Evolutionary conservation across 805 yeast species (phyloP), one percentile per base, ranked within the genome.

Genomic region (Metschnikowia picachoensis): DNA sequence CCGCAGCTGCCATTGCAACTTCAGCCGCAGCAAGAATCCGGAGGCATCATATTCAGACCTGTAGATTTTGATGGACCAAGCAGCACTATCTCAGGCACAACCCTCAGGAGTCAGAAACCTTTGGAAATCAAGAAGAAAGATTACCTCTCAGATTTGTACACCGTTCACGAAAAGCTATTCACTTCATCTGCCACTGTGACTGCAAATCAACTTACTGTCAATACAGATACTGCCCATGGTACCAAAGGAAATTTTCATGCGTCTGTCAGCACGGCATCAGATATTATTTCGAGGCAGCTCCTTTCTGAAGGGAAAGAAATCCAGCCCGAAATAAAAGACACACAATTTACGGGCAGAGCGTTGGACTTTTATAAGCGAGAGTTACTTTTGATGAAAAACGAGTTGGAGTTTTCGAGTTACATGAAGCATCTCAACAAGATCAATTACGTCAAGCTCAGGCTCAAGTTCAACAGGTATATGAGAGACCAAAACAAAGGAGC

Each of bases 361-460:
- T 39, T 74, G 12, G 76, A 75, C 33, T 80, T 73, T 52, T 80
- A 77, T 48, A 78, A 78, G 44, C 67, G 87, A 46, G 87, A 84
- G 55, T 63, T 82, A 13, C 59, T 83, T 44, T 66, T 83, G 32
- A 55, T 73, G 47, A 73, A 74, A 42, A 84, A 83, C 59, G 89
- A 83, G 57, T 65, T 80, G 33, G 84, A 81, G 40, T 83, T 84
- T 54, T 68, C 79, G 3, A 70, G 73, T 40, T 82, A 78, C 59
- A 57, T 80, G 53, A 77, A 76, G 40, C 68, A 75, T 41, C 66
- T 78, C 48, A 70, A 48, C 39, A 47, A 39, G 38, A 36, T 43
- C 33, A 50, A 46, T 37, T 53, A 46, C 29, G 14, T 47, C 32
- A 51, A 47, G 44, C 53, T 54, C 41, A 55, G 49, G 40, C 35